Percentiles rank a stretch among this genome's conserved stretches.
Evolutionary conservation across 345 rosid genomes (phyloP).

Genomic region (Brassica carinata): DNA sequence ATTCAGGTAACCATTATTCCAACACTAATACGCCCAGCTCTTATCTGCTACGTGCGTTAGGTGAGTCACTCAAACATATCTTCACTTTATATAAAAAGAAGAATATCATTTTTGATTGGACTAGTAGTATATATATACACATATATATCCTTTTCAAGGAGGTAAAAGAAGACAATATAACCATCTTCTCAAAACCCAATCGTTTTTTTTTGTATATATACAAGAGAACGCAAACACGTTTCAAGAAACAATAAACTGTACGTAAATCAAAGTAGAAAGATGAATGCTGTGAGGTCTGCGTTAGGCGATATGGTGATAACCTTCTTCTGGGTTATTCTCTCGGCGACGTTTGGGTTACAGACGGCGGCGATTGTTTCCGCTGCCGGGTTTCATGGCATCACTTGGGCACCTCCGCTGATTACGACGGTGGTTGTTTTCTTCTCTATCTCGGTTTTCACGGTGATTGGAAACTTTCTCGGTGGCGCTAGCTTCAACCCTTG

Average conservation of each 20-base stretch:
- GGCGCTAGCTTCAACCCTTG: constrained; percentile 97
- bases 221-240: not conserved
- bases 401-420: constrained; percentile 57
- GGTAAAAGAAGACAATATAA: not conserved
- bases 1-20: not conserved
- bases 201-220: not conserved
- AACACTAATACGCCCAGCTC: constrained; percentile 11
- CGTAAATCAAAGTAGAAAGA: constrained; percentile 24
- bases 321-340: constrained; percentile 70
- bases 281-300: constrained; percentile 71
- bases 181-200: not conserved
- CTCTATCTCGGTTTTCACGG: constrained; percentile 59
- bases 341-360: constrained; percentile 64
- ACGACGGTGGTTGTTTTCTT: constrained; percentile 60
- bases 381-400: constrained; percentile 49
- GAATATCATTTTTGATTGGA: constrained; percentile 1
- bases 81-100: not conserved
- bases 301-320: constrained; percentile 66
- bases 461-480: constrained; percentile 63
- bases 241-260: not conserved
- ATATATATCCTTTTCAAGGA: not conserved
- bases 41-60: constrained; percentile 13
- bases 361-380: constrained; percentile 56
- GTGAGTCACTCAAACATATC: constrained; percentile 40
- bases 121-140: not conserved